These are phyloP conservation scores for Hippophae rhamnoides DNA, from an alignment of 306 rosid species.

Conservation along the genomic window DNA sequence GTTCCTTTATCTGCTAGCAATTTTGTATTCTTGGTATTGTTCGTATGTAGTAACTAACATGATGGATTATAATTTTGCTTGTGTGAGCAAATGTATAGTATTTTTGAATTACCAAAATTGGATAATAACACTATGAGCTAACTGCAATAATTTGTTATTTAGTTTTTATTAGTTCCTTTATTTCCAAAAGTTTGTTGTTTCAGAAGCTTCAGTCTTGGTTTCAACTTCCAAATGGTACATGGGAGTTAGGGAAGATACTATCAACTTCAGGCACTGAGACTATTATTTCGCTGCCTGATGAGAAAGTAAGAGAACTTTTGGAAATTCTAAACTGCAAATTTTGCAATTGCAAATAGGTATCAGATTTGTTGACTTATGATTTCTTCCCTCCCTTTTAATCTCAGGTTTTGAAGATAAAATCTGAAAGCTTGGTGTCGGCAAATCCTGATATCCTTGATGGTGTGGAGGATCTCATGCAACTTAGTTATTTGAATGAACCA, in stretches of 20 bases:
- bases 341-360: conserved; percentile 11
- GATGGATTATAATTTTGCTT: conserved; percentile 9
- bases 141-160: conserved; percentile 8
- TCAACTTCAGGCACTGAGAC: conserved; percentile 61
- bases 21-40: conserved; percentile 7
- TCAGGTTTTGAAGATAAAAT: conserved; percentile 66
- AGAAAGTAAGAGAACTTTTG: conserved; percentile 48
- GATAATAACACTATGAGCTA: conserved; percentile 11
- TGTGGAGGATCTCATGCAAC: conserved; percentile 98
- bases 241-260: conserved; percentile 71
- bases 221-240: conserved; percentile 78
- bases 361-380: not conserved
- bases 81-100: not conserved
- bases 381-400: not conserved
- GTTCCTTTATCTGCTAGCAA: conserved; percentile 11
- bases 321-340: conserved; percentile 7
- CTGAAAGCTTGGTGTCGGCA: conserved; percentile 72
- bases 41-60: conserved; percentile 2
- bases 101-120: conserved; percentile 2
- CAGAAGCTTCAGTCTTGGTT: conserved; percentile 91
- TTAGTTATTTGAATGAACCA: conserved; percentile 93
- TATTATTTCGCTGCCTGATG: conserved; percentile 61
- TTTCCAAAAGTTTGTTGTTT: conserved; percentile 29
- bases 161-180: conserved; percentile 14
- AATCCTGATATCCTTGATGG: conserved; percentile 98